A percentile compares a stretch with the other conserved stretches of the same genome.
Conservation (phyloP, 441 rosid species). For the Francoa sonchifolia region DNA sequence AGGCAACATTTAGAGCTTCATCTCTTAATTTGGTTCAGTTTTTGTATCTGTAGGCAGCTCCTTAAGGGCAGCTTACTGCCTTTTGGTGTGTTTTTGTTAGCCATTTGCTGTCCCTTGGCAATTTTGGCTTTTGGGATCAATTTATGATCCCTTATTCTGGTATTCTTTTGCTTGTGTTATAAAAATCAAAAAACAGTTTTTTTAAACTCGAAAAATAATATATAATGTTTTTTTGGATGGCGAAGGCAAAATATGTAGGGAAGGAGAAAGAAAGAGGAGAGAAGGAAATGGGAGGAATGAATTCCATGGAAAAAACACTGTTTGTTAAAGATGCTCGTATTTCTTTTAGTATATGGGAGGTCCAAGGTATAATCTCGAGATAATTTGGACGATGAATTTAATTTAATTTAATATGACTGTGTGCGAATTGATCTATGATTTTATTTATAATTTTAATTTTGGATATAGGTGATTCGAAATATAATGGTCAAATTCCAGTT, state of each 20-base stretch:
- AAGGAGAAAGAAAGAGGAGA: constrained; percentile 26
- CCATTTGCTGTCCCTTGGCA: too few species aligned
- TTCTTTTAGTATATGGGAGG: constrained; percentile 73
- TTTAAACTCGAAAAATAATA: too few species aligned
- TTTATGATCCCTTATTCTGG: too few species aligned
- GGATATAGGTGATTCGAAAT: constrained; percentile 39
- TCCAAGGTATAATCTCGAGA: constrained; percentile 31
- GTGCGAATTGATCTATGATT: not conserved
- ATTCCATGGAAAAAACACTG: constrained; percentile 52
- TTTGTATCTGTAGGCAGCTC: too few species aligned
- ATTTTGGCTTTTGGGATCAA: too few species aligned
- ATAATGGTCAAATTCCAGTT: constrained; percentile 32
- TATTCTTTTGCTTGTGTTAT: too few species aligned
- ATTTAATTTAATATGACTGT: not conserved
- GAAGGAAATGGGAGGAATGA: constrained; percentile 35
- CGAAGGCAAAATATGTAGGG: constrained; percentile 69
- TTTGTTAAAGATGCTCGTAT: constrained; percentile 58
- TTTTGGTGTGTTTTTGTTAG: too few species aligned
- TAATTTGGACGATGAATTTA: too few species aligned
- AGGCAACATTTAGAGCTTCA: too few species aligned
- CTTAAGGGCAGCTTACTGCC: too few species aligned
- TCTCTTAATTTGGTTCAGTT: too few species aligned
- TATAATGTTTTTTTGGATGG: not conserved
- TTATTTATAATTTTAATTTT: not conserved
- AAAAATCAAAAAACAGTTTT: not conserved